These are phyloP conservation scores for Capronia americana DNA, from an alignment of 2,329 filamentous ascomycete species.

Conservation along the genomic window DNA sequence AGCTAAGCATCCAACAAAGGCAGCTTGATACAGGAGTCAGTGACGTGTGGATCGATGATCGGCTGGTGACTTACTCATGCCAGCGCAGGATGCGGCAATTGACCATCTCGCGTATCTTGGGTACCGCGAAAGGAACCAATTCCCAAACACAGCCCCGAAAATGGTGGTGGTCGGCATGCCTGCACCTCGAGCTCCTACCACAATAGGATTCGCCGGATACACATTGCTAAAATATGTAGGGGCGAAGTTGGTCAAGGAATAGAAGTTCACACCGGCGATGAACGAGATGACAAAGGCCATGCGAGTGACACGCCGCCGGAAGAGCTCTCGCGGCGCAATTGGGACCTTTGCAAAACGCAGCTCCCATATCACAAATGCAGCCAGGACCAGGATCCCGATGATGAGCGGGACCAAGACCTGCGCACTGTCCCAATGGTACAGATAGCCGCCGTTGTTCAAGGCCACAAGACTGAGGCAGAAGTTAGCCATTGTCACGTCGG, in stretches of 20 bases:
- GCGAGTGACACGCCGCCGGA: neutral
- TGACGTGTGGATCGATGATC: too few relatives aligned
- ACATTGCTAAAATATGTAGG: conserved; percentile 68
- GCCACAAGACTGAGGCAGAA: neutral
- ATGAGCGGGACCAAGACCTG: neutral
- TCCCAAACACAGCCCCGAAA: conserved; percentile 63
- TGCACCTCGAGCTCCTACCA: conserved; percentile 68
- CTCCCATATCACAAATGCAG: conserved; percentile 3
- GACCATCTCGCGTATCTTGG: neutral
- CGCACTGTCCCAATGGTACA: neutral
- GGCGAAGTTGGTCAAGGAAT: conserved; percentile 64
- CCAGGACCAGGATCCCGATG: neutral
- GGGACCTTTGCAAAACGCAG: too few relatives aligned
- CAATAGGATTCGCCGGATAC: conserved; percentile 68
- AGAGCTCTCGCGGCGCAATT: neutral
- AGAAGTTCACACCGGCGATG: conserved; percentile 57
- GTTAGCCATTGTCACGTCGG: too few relatives aligned
- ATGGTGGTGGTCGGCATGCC: conserved; percentile 6
- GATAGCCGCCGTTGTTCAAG: neutral
- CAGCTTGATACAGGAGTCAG: conserved; percentile 53
- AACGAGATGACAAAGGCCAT: neutral
- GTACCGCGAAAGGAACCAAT: conserved; percentile 57
- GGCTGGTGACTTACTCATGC: neutral
- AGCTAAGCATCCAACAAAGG: conserved; percentile 53
- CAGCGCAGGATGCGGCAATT: neutral